Evolutionary conservation across 2,329 filamentous ascomycete genomes (phyloP), one percentile per base, ranked within the genome.

Genomic region (Aspergillus sp.): DNA sequence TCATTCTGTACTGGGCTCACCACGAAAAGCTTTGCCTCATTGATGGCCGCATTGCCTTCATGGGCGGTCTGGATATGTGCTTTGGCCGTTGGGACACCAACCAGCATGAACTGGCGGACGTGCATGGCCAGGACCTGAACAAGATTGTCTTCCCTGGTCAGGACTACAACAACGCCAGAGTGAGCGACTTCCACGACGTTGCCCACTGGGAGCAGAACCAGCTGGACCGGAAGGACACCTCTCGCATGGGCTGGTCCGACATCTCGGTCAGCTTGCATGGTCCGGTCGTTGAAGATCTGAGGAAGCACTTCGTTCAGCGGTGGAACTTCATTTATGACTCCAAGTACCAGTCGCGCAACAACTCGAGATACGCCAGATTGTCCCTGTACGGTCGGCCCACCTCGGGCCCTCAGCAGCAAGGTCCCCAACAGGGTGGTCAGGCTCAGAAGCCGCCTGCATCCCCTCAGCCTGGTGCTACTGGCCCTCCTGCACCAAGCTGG

Each of bases 201-300:
- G 78, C 85, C 19, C 84, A 95, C 63, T 96, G 89, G 86, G 85
- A 94, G 64, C 86, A 92, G 63, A 97, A 97, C 75, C 92, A 96
- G 72, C 84, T 97, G 19, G 90, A 96, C 69, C 86, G 93, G 53
- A 89, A 87, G 10, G 86, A 87, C 70, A 91, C 83, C 75, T 91
- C 91, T 2, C 86, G 93, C 61, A 97, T 97, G 92, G 92, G 92
- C 19, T 97, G 93, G 93, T 91, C 90, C 13, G 93, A 97, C 75
- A 85, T 97, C 60, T 88, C 90, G 10, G 81, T 97, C 58, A 92
- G 87, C 67, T 75, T 97, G 59, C 84, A 83, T 13, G 92, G 92
- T 0, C 88, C 88, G 0, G 89, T 91, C 9, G 88, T 94, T 0
- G 82, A 89, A 63, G 92, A 91, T 73, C 81, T 97, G 32, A 82